Evolutionary conservation across 2,329 filamentous ascomycete species (phyloP), one percentile per base, ranked within the genome.

Genomic region (Colletotrichum ledebouriae): DNA sequence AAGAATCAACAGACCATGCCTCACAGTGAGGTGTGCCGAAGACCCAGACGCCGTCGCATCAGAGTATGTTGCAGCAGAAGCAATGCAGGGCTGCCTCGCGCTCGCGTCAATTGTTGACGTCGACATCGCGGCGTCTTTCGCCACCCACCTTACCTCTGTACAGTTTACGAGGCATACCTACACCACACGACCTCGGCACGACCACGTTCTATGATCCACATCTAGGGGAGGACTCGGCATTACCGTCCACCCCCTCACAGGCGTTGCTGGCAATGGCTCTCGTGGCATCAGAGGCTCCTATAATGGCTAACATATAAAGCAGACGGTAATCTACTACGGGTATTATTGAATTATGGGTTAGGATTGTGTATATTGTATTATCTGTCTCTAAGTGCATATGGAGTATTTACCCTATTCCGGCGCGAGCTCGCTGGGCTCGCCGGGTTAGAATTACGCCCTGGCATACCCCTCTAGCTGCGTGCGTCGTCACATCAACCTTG

Each of bases 401-500:
- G 2, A 22, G 22, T 22, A 22, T 22, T 22, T 22, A 22, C 22
- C 22, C 22, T 37, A 49, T 49, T 20, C 22, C 46, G 2, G 5
- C 46, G 5, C 46, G 22, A 49, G 17, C 17, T 49, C 46, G 4
- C 17, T 17, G 17, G 17, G 17, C 17, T 17, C 17, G 17, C 17
- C 3, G 9, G 46, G 46, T 3, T 49, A 49, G 17, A 10, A 13
- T 46, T 17, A 22, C 46, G 46, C 46, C 17, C 46, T 22, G 46
- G 46, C 22, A 20, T 25, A 49, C 15, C 13, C 10, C 46, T 49
- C 46, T 49, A 20, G 46, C 13, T 25, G 11, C 46, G 46, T 1
- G 46, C 46, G 46, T 49, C 34, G 46, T 25, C 46, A 49, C 46
- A 49, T 49, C 46, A 49, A 49, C 46, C 46, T 49, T 49, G 46